phyloP scores from a whole-genome alignment of 2,329 filamentous ascomycete species.

The Zopfia rhizophila region DNA sequence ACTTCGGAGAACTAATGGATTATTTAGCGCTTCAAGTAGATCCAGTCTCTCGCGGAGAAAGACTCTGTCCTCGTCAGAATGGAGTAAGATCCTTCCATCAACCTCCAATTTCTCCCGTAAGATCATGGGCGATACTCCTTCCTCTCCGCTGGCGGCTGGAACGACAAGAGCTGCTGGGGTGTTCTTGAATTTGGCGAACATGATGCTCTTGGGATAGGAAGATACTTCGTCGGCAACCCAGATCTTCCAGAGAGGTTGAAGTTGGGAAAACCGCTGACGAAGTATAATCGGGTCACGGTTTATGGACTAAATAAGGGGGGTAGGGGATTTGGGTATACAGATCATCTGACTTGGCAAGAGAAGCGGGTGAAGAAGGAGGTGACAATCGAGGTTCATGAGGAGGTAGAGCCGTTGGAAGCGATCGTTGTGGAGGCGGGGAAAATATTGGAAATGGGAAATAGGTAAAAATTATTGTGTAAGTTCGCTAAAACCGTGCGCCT shows the following conservation, averaged over 20 bases:
- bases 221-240: conserved; percentile 58
- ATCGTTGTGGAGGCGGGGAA: too few species aligned
- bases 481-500: too few species aligned
- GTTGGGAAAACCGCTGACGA: conserved; percentile 46
- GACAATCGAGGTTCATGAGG: too few species aligned
- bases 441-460: too few species aligned
- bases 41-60: conserved; percentile 61
- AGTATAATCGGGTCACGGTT: conserved; percentile 49
- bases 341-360: conserved; percentile 27
- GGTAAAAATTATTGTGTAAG: too few species aligned
- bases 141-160: conserved; percentile 65
- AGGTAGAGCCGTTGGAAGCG: too few species aligned
- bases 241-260: conserved; percentile 55
- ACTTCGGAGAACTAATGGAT: neutral
- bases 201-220: conserved; percentile 54
- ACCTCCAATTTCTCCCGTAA: conserved; percentile 60
- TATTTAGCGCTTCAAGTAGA: conserved; percentile 60
- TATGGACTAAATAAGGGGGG: conserved; percentile 33
- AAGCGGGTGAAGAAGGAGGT: too few species aligned
- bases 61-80: conserved; percentile 60
- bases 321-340: conserved; percentile 29
- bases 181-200: conserved; percentile 54
- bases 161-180: conserved; percentile 61
- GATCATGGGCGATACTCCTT: conserved; percentile 66
- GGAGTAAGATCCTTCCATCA: conserved; percentile 52